These are phyloP conservation scores for Detonula confervacea DNA, from an alignment of 352 stramenopile species.

Conservation along the genomic window DNA sequence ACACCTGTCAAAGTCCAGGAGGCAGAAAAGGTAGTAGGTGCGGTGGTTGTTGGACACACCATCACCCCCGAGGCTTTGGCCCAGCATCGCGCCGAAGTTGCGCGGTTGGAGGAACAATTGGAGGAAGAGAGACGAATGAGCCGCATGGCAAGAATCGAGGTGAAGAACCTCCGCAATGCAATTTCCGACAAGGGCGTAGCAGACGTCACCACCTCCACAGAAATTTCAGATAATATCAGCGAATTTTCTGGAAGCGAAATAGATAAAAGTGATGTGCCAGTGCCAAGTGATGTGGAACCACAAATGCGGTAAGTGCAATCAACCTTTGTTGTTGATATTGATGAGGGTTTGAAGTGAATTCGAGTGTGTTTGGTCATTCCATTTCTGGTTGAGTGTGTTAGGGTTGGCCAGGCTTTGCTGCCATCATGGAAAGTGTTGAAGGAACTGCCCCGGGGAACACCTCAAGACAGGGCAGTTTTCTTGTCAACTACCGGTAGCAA, in stretches of 20 bases:
- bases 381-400: slow-evolving; percentile 23
- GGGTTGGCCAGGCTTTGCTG: slow-evolving; percentile 14
- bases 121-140: slow-evolving; percentile 73
- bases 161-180: slow-evolving; percentile 79
- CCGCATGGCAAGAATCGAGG: slow-evolving; percentile 74
- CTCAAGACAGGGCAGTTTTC: background rate
- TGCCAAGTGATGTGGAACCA: slow-evolving; percentile 44
- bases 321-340: slow-evolving; percentile 13
- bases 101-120: slow-evolving; percentile 76
- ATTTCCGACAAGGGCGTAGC: slow-evolving; percentile 52
- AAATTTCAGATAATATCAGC: slow-evolving; percentile 58
- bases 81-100: slow-evolving; percentile 69
- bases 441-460: background rate
- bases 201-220: slow-evolving; percentile 50
- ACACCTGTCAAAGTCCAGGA: too few relatives aligned
- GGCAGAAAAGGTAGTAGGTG: slow-evolving; percentile 47
- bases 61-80: slow-evolving; percentile 66
- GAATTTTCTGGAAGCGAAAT: slow-evolving; percentile 64
- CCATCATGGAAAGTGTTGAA: background rate
- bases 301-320: slow-evolving; percentile 52
- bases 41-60: slow-evolving; percentile 56
- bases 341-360: too few relatives aligned
- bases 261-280: slow-evolving; percentile 47
- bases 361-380: slow-evolving; percentile 44
- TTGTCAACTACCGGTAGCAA: slow-evolving; percentile 12